Evolutionary conservation across 306 rosid species (phyloP).

Genomic region (Begonia masoniana): DNA sequence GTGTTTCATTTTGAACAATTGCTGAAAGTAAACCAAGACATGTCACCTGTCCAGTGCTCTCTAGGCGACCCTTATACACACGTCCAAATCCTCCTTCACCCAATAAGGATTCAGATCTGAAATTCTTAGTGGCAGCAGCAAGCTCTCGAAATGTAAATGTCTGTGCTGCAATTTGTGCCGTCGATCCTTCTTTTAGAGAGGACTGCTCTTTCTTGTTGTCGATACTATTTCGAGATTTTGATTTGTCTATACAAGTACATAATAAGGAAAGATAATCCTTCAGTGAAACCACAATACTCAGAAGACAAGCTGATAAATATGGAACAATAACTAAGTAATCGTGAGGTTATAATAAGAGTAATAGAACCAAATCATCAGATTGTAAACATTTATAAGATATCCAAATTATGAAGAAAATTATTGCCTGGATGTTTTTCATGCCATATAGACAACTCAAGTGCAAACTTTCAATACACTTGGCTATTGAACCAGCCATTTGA

Average conservation of each 20-base stretch:
- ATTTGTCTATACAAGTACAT: slow-evolving; percentile 36
- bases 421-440: too few relatives aligned
- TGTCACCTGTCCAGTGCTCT: slow-evolving; percentile 77
- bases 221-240: slow-evolving; percentile 42
- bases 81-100: slow-evolving; percentile 98
- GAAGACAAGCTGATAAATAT: background rate
- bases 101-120: slow-evolving; percentile 66
- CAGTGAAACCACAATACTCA: background rate
- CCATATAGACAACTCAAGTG: too few relatives aligned
- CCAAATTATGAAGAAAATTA: too few relatives aligned
- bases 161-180: slow-evolving; percentile 93
- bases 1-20: too few relatives aligned
- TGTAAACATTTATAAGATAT: too few relatives aligned
- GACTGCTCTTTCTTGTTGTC: slow-evolving; percentile 68
- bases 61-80: slow-evolving; percentile 89
- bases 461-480: too few relatives aligned
- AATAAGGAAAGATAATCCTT: background rate
- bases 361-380: too few relatives aligned
- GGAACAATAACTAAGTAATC: too few relatives aligned
- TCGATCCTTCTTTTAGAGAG: slow-evolving; percentile 64
- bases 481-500: too few relatives aligned
- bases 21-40: too few relatives aligned
- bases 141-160: slow-evolving; percentile 96
- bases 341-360: too few relatives aligned
- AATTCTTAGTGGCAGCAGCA: slow-evolving; percentile 88